Conservation (phyloP, 2,329 filamentous ascomycete genomes). For the Neurospora sp. region DNA sequence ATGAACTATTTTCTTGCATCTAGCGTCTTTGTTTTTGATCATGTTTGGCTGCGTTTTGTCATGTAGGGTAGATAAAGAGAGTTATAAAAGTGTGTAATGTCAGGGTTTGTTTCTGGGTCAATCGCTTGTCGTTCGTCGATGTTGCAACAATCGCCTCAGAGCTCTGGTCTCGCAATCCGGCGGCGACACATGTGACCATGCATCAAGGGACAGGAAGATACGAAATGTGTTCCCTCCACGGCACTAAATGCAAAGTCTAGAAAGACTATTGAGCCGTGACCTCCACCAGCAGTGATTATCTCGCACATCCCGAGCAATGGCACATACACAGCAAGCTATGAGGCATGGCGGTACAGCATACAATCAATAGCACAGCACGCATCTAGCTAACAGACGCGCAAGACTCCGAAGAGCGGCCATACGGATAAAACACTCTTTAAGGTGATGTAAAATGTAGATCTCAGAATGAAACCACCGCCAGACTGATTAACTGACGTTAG, state of each 20-base stretch:
- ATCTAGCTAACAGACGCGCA: not conserved
- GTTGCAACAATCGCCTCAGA: no score
- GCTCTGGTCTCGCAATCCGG: not conserved
- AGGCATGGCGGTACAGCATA: not conserved
- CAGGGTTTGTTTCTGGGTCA: not conserved
- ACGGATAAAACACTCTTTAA: not conserved
- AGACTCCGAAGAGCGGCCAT: not conserved
- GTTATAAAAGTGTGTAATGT: not conserved
- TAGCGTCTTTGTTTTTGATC: not conserved
- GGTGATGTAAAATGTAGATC: conserved; percentile 37
- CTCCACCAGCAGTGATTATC: not conserved
- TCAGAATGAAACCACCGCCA: conserved; percentile 47
- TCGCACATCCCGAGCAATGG: not conserved
- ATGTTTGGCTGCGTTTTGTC: not conserved
- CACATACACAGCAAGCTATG: not conserved
- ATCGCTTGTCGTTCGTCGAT: no score
- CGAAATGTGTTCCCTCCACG: not conserved
- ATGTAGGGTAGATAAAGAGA: not conserved
- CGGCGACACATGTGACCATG: not conserved
- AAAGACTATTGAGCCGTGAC: not conserved
- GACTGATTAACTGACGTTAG: conserved; percentile 39
- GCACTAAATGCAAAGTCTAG: not conserved
- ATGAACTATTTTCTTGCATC: not conserved
- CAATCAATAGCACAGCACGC: not conserved
- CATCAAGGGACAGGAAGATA: not conserved